These are phyloP conservation scores for Mycena belliarum DNA, from an alignment of 768 basidiomycete species.

Conservation along the genomic window DNA sequence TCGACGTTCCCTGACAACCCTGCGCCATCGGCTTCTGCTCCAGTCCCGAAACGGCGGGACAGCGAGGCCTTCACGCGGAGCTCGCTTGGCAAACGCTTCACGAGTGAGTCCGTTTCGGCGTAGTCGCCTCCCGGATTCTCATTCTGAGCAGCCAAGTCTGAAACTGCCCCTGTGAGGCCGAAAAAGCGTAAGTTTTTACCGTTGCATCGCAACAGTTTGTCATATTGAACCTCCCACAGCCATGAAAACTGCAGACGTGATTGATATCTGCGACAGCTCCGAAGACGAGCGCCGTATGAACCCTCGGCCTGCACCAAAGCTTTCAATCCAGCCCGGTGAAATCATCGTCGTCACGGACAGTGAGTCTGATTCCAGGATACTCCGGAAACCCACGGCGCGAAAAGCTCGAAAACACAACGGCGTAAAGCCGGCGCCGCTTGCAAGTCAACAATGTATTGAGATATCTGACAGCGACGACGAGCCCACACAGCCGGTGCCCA, in stretches of 20 bases:
- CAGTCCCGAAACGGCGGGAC: neutral
- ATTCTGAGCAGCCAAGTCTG: slow-evolving; percentile 4
- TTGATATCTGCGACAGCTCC: neutral
- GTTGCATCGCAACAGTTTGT: neutral
- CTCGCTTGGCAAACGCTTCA: neutral
- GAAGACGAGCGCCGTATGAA: neutral
- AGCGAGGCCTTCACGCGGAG: neutral
- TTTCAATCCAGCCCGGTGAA: neutral
- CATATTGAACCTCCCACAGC: neutral
- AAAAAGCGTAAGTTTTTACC: neutral
- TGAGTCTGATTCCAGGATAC: slow-evolving; percentile 1
- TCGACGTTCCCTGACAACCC: neutral
- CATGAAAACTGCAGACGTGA: neutral
- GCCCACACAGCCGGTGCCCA: neutral
- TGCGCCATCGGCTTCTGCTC: slow-evolving; percentile 12
- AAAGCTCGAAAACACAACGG: slow-evolving; percentile 3
- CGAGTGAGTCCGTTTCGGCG: neutral
- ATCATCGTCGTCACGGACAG: neutral
- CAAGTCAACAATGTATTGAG: neutral
- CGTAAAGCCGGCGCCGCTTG: neutral
- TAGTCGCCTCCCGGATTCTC: neutral
- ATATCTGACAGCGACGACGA: slow-evolving; percentile 18
- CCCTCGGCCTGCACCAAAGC: neutral
- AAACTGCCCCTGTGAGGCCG: slow-evolving; percentile 7
- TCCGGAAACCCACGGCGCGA: neutral